These are phyloP conservation scores for Suillus placidus DNA, from an alignment of 768 basidiomycete genomes.

Conservation along the genomic window DNA sequence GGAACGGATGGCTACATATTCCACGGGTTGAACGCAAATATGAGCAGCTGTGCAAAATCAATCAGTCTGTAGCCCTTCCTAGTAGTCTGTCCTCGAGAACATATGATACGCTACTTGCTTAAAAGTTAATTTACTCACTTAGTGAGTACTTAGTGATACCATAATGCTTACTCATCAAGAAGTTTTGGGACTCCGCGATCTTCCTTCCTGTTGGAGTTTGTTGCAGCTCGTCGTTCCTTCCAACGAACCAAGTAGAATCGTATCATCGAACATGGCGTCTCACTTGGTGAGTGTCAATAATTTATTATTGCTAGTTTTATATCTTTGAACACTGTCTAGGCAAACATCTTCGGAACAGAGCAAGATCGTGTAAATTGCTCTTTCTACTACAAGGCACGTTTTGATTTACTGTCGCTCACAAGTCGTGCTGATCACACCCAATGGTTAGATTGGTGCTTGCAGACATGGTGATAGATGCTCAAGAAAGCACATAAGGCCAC, in stretches of 20 bases:
- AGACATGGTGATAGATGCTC: constrained; percentile 98
- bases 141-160: not conserved
- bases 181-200: constrained; percentile 22
- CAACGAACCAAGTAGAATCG: constrained; percentile 5
- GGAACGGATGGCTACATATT: not conserved
- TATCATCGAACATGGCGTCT: constrained; percentile 53
- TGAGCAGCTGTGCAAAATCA: not conserved
- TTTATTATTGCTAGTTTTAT: not conserved
- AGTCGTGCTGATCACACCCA: constrained; percentile 2
- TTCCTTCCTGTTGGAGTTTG: constrained; percentile 13
- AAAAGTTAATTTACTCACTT: not conserved
- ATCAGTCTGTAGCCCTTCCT: not conserved
- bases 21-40: not conserved
- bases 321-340: constrained; percentile 44
- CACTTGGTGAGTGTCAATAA: constrained; percentile 62
- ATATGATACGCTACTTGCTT: not conserved
- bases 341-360: constrained; percentile 95
- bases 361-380: constrained; percentile 98
- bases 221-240: constrained; percentile 6
- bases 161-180: constrained; percentile 10
- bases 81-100: not conserved
- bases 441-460: constrained; percentile 89
- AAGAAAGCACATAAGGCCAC: constrained; percentile 96
- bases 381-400: constrained; percentile 91
- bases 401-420: not conserved